Conservation (phyloP, 1,284 basidiomycete genomes). For the Rhodotorula sp. region DNA sequence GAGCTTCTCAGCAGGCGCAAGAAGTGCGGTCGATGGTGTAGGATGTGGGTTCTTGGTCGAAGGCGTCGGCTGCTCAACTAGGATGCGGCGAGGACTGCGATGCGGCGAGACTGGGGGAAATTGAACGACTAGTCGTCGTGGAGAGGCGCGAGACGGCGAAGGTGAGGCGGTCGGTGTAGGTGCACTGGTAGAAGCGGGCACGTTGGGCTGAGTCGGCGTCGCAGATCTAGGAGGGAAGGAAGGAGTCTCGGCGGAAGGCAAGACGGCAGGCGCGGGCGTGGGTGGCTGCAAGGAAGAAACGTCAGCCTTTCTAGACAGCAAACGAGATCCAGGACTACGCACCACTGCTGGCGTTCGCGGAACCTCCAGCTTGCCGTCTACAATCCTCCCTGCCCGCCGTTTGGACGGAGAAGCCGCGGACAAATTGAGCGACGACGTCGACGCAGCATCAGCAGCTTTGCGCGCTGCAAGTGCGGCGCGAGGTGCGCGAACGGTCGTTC, state of each 20-base stretch:
- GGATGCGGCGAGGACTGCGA: constrained; percentile 23
- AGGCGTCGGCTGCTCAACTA: background rate
- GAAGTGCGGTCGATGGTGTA: constrained; percentile 1
- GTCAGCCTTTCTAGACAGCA: background rate
- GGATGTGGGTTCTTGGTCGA: background rate
- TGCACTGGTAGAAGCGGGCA: background rate
- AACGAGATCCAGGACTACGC: background rate
- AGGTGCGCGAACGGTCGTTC: background rate
- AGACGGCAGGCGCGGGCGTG: background rate
- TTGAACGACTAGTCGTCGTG: background rate
- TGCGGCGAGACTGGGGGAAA: constrained; percentile 5
- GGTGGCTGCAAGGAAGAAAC: background rate
- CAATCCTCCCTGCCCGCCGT: background rate
- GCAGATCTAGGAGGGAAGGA: background rate
- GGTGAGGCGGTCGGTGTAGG: background rate
- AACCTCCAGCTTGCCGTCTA: background rate
- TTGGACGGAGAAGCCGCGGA: background rate
- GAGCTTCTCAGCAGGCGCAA: constrained; percentile 16
- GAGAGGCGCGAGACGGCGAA: background rate
- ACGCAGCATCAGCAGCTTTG: background rate
- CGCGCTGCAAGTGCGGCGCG: constrained; percentile 7
- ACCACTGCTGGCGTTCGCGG: background rate
- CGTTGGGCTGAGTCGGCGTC: background rate
- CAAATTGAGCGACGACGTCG: background rate
- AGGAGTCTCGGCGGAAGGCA: background rate